These are phyloP conservation scores for Pseudomicrostroma phylloplanum DNA, from an alignment of 1,284 basidiomycete species.

Conservation along the genomic window DNA sequence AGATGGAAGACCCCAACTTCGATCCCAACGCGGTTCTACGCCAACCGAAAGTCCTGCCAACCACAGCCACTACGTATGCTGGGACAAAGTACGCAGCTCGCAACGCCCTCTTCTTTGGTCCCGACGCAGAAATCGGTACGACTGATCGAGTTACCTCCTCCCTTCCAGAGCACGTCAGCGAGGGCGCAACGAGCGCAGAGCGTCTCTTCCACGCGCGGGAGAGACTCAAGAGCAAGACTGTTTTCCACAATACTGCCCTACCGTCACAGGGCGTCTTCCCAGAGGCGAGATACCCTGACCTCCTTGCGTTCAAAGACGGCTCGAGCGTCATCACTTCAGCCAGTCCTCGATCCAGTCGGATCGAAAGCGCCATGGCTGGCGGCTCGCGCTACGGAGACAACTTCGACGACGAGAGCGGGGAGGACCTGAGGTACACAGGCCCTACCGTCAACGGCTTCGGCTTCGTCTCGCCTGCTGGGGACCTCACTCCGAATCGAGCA, in stretches of 20 bases:
- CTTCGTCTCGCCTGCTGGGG: slow-evolving; percentile 30
- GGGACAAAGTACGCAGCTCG: slow-evolving; percentile 22
- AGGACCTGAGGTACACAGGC: slow-evolving; percentile 2
- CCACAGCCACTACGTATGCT: slow-evolving; percentile 16
- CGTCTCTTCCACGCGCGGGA: slow-evolving; percentile 5
- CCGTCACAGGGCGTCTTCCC: slow-evolving; percentile 2
- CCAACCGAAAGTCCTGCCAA: not conserved
- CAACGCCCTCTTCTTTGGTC: slow-evolving; percentile 34
- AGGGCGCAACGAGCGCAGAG: not conserved
- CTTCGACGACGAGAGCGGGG: not conserved
- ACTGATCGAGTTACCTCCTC: slow-evolving; percentile 8
- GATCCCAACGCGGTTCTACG: slow-evolving; percentile 12
- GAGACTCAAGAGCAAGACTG: not conserved
- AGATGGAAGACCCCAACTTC: slow-evolving; percentile 10
- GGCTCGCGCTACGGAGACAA: slow-evolving; percentile 2
- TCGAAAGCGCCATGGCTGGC: slow-evolving; percentile 36
- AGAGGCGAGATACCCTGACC: slow-evolving; percentile 1
- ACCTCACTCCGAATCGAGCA: slow-evolving; percentile 18
- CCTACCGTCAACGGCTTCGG: slow-evolving; percentile 35
- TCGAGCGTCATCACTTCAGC: slow-evolving; percentile 19
- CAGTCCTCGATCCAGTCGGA: slow-evolving; percentile 27
- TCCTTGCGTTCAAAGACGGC: slow-evolving; percentile 12
- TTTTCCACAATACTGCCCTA: slow-evolving; percentile 11
- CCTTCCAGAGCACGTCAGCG: slow-evolving; percentile 1
- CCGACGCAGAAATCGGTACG: slow-evolving; percentile 29